Percentiles rank a stretch among this genome's conserved stretches.
These are phyloP conservation scores for Fusarium euwallaceae DNA, from an alignment of 2,329 filamentous ascomycete genomes.

Conservation along the genomic window DNA sequence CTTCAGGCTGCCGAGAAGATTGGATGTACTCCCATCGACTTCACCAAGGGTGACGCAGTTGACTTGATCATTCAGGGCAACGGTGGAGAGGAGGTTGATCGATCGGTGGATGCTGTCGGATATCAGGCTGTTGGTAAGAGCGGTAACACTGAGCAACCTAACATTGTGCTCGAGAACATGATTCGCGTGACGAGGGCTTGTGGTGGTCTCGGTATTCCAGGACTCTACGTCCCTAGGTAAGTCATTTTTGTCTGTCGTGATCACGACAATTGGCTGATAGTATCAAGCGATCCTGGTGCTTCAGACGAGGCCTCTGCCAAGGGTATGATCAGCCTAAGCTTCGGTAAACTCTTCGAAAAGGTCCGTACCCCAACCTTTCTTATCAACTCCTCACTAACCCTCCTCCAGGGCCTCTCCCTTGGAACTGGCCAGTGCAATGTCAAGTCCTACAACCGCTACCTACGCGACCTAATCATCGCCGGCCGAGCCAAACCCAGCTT, in stretches of 20 bases:
- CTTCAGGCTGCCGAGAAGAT: conserved; percentile 72
- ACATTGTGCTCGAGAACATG: conserved; percentile 73
- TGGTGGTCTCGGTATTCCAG: conserved; percentile 72
- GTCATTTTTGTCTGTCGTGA: background rate
- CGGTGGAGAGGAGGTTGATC: conserved; percentile 72
- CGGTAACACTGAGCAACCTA: conserved; percentile 71
- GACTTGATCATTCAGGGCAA: conserved; percentile 71
- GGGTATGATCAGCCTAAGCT: conserved; percentile 73
- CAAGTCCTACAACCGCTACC: conserved; percentile 75
- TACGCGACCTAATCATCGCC: conserved; percentile 74
- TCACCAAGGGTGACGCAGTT: conserved; percentile 70
- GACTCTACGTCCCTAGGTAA: conserved; percentile 60
- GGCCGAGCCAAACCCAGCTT: conserved; percentile 76
- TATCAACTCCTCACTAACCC: too few relatives aligned
- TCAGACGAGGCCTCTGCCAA: conserved; percentile 71
- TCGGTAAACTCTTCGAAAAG: conserved; percentile 78
- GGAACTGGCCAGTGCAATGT: conserved; percentile 77
- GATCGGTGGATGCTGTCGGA: conserved; percentile 74
- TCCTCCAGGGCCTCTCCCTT: conserved; percentile 62
- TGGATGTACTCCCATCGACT: conserved; percentile 71
- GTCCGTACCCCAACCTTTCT: conserved; percentile 47
- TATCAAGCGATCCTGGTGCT: conserved; percentile 68
- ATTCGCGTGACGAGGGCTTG: conserved; percentile 73
- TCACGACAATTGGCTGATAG: conserved; percentile 12
- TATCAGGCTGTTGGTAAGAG: conserved; percentile 71